These are phyloP conservation scores for Rhizoctonia solani DNA, from an alignment of 1,284 basidiomycete species.

Conservation along the genomic window DNA sequence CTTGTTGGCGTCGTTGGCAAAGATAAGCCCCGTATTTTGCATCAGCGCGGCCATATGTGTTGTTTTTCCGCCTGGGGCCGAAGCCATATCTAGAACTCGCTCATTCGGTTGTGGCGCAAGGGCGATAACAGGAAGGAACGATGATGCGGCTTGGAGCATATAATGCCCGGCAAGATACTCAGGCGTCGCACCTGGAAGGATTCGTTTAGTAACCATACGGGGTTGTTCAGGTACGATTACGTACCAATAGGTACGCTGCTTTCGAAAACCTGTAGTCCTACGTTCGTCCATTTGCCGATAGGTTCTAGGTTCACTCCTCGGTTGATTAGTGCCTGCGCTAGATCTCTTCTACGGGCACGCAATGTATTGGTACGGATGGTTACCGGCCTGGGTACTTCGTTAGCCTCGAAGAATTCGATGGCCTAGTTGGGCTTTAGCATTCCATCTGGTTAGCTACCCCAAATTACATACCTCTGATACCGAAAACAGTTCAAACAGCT, in stretches of 20 bases:
- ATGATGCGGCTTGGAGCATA: conserved; percentile 99
- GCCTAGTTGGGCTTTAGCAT: conserved; percentile 56
- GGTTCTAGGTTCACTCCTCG: conserved; percentile 97
- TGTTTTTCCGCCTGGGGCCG: conserved; percentile 96
- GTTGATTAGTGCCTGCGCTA: conserved; percentile 94
- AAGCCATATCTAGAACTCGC: conserved; percentile 97
- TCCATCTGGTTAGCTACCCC: conserved; percentile 5
- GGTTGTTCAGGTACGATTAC: conserved; percentile 23
- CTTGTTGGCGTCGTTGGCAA: conserved; percentile 98
- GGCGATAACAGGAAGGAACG: conserved; percentile 98
- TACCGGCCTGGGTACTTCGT: conserved; percentile 94
- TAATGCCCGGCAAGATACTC: conserved; percentile 99
- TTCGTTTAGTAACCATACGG: neutral
- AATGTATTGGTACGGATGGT: conserved; percentile 98
- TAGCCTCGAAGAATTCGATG: conserved; percentile 98
- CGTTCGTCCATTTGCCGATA: conserved; percentile 98
- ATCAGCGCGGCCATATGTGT: conserved; percentile 95
- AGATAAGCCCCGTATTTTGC: conserved; percentile 97
- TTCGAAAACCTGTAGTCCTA: conserved; percentile 97
- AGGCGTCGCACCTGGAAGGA: conserved; percentile 77
- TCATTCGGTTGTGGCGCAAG: conserved; percentile 92
- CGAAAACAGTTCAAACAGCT: conserved; percentile 92
- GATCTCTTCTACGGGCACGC: conserved; percentile 88
- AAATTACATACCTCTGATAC: conserved; percentile 76
- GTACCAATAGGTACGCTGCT: conserved; percentile 90